Evolutionary conservation across 169 alveolate species (phyloP), one percentile per base, ranked within the genome.

Genomic region (Theileria annulata): DNA sequence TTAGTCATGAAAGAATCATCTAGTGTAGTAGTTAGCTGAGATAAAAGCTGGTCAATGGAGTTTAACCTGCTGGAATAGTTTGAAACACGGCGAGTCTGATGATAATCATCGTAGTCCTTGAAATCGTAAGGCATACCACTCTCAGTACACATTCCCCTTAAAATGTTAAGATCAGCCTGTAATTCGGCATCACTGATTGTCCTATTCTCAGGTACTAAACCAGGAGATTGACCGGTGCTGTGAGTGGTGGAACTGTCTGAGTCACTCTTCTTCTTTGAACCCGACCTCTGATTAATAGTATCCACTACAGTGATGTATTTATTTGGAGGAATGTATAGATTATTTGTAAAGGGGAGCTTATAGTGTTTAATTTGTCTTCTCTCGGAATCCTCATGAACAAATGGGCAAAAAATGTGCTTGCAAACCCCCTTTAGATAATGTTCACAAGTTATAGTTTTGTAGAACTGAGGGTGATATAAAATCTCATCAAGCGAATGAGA

Each of bases 401-500:
- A 88, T 12, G 95, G 96, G 76, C 96, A 93, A 69, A 90, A 93
- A 64, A 78, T 87, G n/a, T 91, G 86, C 21, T 86, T 79, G 60
- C 96, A 93, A 19, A 75, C 80, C 47, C 96, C 96, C 28, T 85
- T 84, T 75, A 92, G 84, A 76, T 76, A 58, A 70, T 85, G 88
- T 80, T 91, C 87, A 75, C 96, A 93, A 27, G 88, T 51, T 28
- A 88, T 87, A 10, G 95, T 94, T 87, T 95, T 95, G 79, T 92
- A 95, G 75, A 90, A 85, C 69, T 92, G 82, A 6, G 98, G 98
- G 74, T 95, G 98, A 73, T 95, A 95, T 60, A 88, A 77, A 28
- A 95, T 89, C 85, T 95, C 98, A 33, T 94, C 98, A 25, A 86
- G 79, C 27, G 94, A 90, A 80, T 95, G 98, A 3, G 98, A 91